phyloP scores from a whole-genome alignment of 768 basidiomycete species.

The Udeniomyces megalosporus region DNA sequence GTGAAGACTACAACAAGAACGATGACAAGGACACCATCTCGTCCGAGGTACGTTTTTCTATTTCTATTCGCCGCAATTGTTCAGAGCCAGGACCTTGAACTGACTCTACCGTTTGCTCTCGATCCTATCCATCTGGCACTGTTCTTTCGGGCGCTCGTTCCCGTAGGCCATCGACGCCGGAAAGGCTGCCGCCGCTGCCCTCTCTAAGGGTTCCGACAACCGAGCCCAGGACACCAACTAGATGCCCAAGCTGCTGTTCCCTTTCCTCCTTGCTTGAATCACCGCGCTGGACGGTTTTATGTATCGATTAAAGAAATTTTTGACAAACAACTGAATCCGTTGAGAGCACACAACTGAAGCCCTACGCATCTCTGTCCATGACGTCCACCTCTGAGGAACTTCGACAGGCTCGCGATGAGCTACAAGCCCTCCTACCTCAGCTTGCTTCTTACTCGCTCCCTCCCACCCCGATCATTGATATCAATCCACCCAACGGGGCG shows the following conservation, averaged over 20 bases:
- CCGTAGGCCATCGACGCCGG: neutral
- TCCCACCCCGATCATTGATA: slow-evolving; percentile 2
- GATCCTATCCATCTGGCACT: neutral
- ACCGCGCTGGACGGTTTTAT: too few relatives aligned
- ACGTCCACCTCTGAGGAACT: too few relatives aligned
- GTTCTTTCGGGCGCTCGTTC: neutral
- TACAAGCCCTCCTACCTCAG: too few relatives aligned
- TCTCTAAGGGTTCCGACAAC: neutral
- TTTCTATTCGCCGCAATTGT: too few relatives aligned
- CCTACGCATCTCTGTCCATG: too few relatives aligned
- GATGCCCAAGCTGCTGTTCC: too few relatives aligned
- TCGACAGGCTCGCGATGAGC: too few relatives aligned
- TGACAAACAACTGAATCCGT: too few relatives aligned
- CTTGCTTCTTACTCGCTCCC: neutral
- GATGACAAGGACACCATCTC: neutral
- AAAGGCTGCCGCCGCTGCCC: neutral
- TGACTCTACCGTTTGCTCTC: neutral
- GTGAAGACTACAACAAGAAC: slow-evolving; percentile 3
- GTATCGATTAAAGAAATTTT: too few relatives aligned
- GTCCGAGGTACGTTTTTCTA: neutral
- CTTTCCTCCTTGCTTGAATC: too few relatives aligned
- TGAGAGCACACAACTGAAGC: too few relatives aligned
- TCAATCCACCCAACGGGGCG: neutral
- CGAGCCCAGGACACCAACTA: neutral
- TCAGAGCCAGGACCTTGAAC: neutral